Base-by-base conservation (phyloP, 2,329 filamentous ascomycete species). In the Alternaria ethzedia region DNA sequence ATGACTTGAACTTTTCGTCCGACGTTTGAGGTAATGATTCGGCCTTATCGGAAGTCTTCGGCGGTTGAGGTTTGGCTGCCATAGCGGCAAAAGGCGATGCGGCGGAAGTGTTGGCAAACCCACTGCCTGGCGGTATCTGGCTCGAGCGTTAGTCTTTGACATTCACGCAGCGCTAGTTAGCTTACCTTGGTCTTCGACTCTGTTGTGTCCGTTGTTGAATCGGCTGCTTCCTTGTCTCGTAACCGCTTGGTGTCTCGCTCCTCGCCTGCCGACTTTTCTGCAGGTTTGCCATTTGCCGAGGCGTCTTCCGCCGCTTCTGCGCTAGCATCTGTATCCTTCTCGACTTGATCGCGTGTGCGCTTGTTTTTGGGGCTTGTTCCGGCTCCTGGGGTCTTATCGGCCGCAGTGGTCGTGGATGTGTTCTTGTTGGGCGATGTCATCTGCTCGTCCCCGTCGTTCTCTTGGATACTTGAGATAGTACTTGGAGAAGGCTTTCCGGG, bases 1-100 rank as follows among this genome's bases (percentile, higher is more conserved):
- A 85, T 4, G 80, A 73, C 46, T 83, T 82, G 74, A 91, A 91
- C 7, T 83, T 82, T 45, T 79, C 78, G 5, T 80, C 65, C 6
- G 82, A 82, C 6, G 82, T 81, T 61, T 82, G 78, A 13, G 78
- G 75, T 52, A 75, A 61, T 6, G 67, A 55, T 25, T 76, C 67
- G 41, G 63, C 51, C 23, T 66, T 62, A 11, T 69, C 70, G 7
- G 68, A 52, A 5, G 63, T 15, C 44, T 73, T 75, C 25, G 80
- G 62, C 10, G 72, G 47, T 41, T 75, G 72, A 15, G 77, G 74
- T 62, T 80, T 79, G 47, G 76, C 72, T 17, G 80, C 74, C 57
- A 86, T 76, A 45, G 81, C 75, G 54, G 82, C 79, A 66, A 87
- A 86, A 5, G 84, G 84, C 52, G 84, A 84, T 13, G 79, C 74